These are phyloP conservation scores for Neurospora africana DNA, from an alignment of 495 filamentous ascomycete genomes.

Conservation along the genomic window DNA sequence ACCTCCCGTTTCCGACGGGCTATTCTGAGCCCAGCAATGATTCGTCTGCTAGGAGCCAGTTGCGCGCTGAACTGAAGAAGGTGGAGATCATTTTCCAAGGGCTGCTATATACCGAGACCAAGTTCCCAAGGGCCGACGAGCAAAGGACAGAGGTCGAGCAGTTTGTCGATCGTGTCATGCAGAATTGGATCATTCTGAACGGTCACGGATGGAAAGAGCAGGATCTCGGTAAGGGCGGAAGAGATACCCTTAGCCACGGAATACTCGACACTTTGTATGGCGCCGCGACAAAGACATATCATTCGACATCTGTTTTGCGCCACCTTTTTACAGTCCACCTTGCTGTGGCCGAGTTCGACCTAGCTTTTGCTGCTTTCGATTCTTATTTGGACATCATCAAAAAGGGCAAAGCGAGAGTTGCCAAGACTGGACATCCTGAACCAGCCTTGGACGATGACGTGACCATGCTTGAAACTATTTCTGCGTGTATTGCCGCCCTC, in stretches of 20 bases:
- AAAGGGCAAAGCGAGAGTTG: constrained; percentile 66
- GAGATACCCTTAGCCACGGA: constrained; percentile 55
- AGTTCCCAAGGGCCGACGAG: constrained; percentile 75
- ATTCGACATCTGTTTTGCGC: constrained; percentile 77
- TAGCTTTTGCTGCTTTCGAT: constrained; percentile 78
- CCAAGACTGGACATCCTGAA: constrained; percentile 64
- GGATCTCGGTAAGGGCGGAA: constrained; percentile 70
- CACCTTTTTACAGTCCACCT: constrained; percentile 84
- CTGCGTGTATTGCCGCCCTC: constrained; percentile 68
- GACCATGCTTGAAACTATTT: constrained; percentile 60
- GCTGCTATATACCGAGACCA: constrained; percentile 59
- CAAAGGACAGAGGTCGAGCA: constrained; percentile 62
- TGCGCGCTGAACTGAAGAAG: constrained; percentile 59
- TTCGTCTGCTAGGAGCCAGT: constrained; percentile 48
- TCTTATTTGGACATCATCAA: constrained; percentile 81
- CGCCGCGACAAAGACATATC: constrained; percentile 83
- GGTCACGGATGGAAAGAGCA: constrained; percentile 64
- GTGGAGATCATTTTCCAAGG: constrained; percentile 65
- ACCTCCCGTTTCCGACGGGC: constrained; percentile 38
- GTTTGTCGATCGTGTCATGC: constrained; percentile 69
- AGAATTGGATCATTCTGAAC: constrained; percentile 74
- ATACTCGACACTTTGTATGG: constrained; percentile 79
- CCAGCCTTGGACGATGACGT: constrained; percentile 67
- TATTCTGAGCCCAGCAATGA: constrained; percentile 26
- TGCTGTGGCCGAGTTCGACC: constrained; percentile 73